Conservation (phyloP, 164 flowering plant species). For the Platanus orientalis region DNA sequence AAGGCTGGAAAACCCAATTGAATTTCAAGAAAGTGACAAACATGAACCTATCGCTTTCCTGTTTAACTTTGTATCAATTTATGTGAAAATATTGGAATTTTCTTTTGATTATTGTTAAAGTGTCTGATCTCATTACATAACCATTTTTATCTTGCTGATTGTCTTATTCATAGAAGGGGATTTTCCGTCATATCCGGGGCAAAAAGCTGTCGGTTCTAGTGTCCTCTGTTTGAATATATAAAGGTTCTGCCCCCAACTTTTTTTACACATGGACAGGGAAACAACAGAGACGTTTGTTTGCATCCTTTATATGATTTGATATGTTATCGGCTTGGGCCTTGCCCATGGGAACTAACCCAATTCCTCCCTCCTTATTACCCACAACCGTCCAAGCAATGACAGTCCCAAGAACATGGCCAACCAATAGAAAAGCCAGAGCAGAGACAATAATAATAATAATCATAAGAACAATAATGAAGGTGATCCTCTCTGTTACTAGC, state of each 20-base stretch:
- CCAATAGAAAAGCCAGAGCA: background rate
- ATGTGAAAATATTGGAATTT: no score
- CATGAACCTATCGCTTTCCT: no score
- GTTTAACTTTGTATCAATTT: no score
- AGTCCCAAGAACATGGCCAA: constrained; percentile 10
- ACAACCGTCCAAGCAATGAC: constrained; percentile 16
- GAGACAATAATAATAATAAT: background rate
- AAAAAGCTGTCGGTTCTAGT: constrained; percentile 35
- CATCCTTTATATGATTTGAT: constrained; percentile 23
- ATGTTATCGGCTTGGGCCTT: constrained; percentile 17
- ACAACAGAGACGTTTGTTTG: constrained; percentile 30
- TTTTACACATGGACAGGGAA: constrained; percentile 23
- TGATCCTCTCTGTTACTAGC: constrained; percentile 12
- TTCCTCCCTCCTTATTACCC: constrained; percentile 9
- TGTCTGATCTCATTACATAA: no score
- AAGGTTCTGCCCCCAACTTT: constrained; percentile 16
- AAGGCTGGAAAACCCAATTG: constrained; percentile 11
- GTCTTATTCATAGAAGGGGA: constrained; percentile 29
- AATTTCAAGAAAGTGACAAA: constrained; percentile 6
- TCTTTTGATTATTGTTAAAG: no score
- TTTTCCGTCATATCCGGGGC: constrained; percentile 42
- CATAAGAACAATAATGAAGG: background rate
- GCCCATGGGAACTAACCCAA: constrained; percentile 13
- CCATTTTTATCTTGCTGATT: constrained; percentile 9
- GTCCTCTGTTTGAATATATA: constrained; percentile 28